Conservation (phyloP, 2,329 filamentous ascomycete species). For the Venturiaceae sp. region DNA sequence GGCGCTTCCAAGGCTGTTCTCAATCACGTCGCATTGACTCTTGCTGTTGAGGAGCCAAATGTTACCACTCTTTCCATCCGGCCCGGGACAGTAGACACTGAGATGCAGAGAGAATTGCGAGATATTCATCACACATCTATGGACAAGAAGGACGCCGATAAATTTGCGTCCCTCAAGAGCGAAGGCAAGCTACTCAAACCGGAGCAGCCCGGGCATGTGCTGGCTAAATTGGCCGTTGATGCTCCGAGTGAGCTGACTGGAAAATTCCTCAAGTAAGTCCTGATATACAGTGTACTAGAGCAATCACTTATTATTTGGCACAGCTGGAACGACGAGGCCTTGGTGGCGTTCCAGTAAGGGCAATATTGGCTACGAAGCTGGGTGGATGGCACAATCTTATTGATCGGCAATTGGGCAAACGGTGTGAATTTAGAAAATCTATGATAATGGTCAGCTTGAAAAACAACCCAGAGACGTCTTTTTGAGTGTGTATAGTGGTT, state of each 20-base stretch:
- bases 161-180: slow-evolving; percentile 61
- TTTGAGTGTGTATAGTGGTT: neutral
- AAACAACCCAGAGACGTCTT: too few relatives aligned
- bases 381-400: neutral
- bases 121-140: slow-evolving; percentile 57
- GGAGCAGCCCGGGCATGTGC: slow-evolving; percentile 77
- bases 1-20: slow-evolving; percentile 75
- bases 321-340: slow-evolving; percentile 45
- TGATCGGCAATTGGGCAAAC: too few relatives aligned
- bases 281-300: neutral
- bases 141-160: slow-evolving; percentile 46
- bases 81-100: slow-evolving; percentile 78
- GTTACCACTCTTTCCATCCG: slow-evolving; percentile 64
- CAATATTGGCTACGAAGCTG: slow-evolving; percentile 10
- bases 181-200: slow-evolving; percentile 66
- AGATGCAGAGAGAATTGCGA: slow-evolving; percentile 79
- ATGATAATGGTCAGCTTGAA: too few relatives aligned
- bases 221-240: slow-evolving; percentile 64
- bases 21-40: slow-evolving; percentile 66
- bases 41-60: slow-evolving; percentile 67
- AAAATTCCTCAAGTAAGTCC: slow-evolving; percentile 57
- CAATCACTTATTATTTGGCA: neutral
- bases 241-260: slow-evolving; percentile 63
- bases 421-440: too few relatives aligned
- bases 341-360: slow-evolving; percentile 44